A percentile compares a stretch with the other conserved stretches of the same genome.
Conservation (phyloP, 441 rosid species). For the Arabidopsis lyrata region DNA sequence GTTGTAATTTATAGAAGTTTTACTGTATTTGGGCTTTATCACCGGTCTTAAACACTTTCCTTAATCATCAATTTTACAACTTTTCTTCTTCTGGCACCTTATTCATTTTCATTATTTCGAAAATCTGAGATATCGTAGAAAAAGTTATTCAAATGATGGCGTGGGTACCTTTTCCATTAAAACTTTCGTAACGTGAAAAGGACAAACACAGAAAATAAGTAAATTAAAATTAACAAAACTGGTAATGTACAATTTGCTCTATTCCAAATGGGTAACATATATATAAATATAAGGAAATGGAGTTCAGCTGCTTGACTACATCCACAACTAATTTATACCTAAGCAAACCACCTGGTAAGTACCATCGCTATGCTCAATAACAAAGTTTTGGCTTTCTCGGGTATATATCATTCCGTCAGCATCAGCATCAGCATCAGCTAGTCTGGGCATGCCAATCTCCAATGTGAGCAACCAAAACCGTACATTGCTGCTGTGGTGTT, state of each 20-base stretch:
- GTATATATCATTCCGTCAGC: slow-evolving; percentile 22
- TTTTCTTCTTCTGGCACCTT: too few relatives aligned
- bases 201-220: background rate
- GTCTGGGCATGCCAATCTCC: slow-evolving; percentile 27
- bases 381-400: slow-evolving; percentile 47
- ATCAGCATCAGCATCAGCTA: slow-evolving; percentile 29
- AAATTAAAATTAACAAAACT: slow-evolving; percentile 40
- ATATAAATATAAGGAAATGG: slow-evolving; percentile 53
- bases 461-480: slow-evolving; percentile 30
- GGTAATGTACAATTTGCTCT: slow-evolving; percentile 44
- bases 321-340: slow-evolving; percentile 44
- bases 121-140: too few relatives aligned
- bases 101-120: too few relatives aligned
- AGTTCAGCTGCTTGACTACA: slow-evolving; percentile 51
- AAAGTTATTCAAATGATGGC: background rate
- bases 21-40: too few relatives aligned
- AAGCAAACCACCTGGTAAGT: slow-evolving; percentile 47
- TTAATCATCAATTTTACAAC: too few relatives aligned
- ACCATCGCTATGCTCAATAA: slow-evolving; percentile 40
- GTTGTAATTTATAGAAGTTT: too few relatives aligned
- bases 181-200: background rate
- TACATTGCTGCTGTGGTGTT: slow-evolving; percentile 26
- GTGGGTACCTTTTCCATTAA: background rate
- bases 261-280: slow-evolving; percentile 50
- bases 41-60: too few relatives aligned